A percentile compares a stretch with the other conserved stretches of the same genome.
Conservation (phyloP, 106 monocot genomes). For the Triglochin maritima region DNA sequence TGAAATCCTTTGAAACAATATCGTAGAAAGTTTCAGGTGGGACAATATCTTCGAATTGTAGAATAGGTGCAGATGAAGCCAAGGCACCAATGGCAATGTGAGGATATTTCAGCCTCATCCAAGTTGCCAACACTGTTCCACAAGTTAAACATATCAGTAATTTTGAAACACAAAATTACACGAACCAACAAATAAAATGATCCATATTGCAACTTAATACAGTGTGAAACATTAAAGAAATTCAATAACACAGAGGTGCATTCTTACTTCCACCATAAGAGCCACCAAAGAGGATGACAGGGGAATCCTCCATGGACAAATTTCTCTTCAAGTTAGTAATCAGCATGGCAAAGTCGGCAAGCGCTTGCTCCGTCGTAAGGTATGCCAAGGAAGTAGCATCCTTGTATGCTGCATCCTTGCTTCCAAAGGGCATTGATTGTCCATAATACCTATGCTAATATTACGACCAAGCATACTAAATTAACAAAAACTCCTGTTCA, state of each 20-base stretch:
- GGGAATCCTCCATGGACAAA: constrained; percentile 52
- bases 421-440: constrained; percentile 83
- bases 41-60: constrained; percentile 86
- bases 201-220: not conserved
- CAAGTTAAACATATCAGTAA: not conserved
- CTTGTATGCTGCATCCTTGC: constrained; percentile 65
- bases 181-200: not conserved
- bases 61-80: constrained; percentile 90
- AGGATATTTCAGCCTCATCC: constrained; percentile 95
- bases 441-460: constrained; percentile 90
- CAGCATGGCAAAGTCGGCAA: constrained; percentile 71
- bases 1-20: constrained; percentile 78
- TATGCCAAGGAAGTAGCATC: constrained; percentile 54
- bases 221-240: not conserved
- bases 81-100: constrained; percentile 88
- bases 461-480: constrained; percentile 4
- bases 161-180: not conserved
- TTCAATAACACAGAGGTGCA: not conserved
- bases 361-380: constrained; percentile 82
- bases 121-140: constrained; percentile 80
- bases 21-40: constrained; percentile 71
- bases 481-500: not conserved
- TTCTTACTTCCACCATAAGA: constrained; percentile 89
- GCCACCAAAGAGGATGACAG: constrained; percentile 80
- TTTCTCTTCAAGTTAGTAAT: constrained; percentile 59